Evolutionary conservation across 2,329 filamentous ascomycete species (phyloP).

Genomic region (Fusarium liriodendri): DNA sequence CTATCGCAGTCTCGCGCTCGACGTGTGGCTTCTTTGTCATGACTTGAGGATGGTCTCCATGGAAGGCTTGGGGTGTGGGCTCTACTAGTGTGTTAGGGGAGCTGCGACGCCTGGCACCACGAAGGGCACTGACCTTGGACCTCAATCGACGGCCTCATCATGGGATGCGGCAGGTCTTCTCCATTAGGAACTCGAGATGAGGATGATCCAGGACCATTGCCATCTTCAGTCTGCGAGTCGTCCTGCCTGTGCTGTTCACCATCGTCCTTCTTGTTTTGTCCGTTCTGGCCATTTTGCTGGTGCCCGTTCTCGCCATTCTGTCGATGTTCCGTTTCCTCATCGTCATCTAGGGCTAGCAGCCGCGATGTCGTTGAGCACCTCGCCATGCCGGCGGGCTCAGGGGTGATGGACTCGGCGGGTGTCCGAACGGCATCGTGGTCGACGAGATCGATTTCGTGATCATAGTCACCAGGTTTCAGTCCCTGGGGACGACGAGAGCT

Average conservation of each 20-base stretch:
- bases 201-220: slow-evolving; percentile 1
- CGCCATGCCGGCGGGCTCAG: slow-evolving; percentile 31
- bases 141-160: slow-evolving; percentile 48
- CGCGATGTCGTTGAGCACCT: slow-evolving; percentile 42
- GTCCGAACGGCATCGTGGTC: slow-evolving; percentile 59
- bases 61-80: slow-evolving; percentile 44
- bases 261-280: slow-evolving; percentile 20
- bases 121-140: slow-evolving; percentile 44
- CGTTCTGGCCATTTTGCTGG: slow-evolving; percentile 2
- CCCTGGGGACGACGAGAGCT: slow-evolving; percentile 66
- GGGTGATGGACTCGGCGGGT: slow-evolving; percentile 30
- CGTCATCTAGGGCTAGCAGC: slow-evolving; percentile 35
- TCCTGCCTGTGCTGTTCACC: slow-evolving; percentile 16
- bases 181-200: slow-evolving; percentile 13
- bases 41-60: slow-evolving; percentile 47
- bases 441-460: slow-evolving; percentile 77
- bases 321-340: slow-evolving; percentile 16
- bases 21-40: slow-evolving; percentile 47
- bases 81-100: slow-evolving; percentile 37
- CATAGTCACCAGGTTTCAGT: slow-evolving; percentile 71
- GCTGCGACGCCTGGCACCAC: background rate
- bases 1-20: slow-evolving; percentile 72
- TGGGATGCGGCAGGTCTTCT: slow-evolving; percentile 30
- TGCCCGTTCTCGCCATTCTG: background rate
- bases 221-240: slow-evolving; percentile 26